These are phyloP conservation scores for Colletotrichum incanum DNA, from an alignment of 2,329 filamentous ascomycete genomes.

Conservation along the genomic window DNA sequence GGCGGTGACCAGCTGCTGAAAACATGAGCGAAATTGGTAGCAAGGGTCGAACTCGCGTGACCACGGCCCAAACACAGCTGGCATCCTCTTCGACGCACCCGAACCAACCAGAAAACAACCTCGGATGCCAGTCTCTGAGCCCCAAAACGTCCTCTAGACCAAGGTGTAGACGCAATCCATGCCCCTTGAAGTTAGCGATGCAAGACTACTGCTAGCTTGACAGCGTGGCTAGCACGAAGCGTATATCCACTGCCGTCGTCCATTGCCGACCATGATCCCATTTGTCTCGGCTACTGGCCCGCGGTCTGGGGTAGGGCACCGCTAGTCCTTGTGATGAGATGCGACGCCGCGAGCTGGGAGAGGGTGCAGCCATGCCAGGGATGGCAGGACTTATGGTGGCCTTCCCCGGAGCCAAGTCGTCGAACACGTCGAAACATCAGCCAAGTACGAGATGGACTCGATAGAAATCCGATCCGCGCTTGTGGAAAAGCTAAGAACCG, in stretches of 20 bases:
- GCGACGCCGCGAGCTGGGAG: not conserved
- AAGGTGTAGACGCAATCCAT: not conserved
- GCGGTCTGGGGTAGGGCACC: not conserved
- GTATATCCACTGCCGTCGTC: not conserved
- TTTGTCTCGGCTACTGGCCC: not conserved
- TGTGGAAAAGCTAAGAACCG: not conserved
- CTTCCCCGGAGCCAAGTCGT: not conserved
- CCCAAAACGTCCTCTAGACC: not conserved
- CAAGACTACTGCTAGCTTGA: not conserved
- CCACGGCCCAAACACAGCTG: constrained; percentile 3
- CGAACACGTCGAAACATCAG: not conserved
- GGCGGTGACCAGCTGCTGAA: not conserved
- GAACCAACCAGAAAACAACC: not conserved
- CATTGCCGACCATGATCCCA: not conserved
- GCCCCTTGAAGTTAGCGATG: not conserved
- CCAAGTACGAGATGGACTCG: constrained; percentile 14
- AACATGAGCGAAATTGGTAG: not conserved
- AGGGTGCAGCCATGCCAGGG: not conserved
- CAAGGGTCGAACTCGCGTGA: constrained; percentile 6
- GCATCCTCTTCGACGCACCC: not conserved
- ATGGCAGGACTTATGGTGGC: not conserved
- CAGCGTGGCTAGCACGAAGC: not conserved
- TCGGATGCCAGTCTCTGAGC: not conserved
- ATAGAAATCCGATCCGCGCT: constrained; percentile 23
- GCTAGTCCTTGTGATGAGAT: not conserved